Base-by-base conservation (phyloP, 768 basidiomycete species). In the Amylocystis lapponica region DNA sequence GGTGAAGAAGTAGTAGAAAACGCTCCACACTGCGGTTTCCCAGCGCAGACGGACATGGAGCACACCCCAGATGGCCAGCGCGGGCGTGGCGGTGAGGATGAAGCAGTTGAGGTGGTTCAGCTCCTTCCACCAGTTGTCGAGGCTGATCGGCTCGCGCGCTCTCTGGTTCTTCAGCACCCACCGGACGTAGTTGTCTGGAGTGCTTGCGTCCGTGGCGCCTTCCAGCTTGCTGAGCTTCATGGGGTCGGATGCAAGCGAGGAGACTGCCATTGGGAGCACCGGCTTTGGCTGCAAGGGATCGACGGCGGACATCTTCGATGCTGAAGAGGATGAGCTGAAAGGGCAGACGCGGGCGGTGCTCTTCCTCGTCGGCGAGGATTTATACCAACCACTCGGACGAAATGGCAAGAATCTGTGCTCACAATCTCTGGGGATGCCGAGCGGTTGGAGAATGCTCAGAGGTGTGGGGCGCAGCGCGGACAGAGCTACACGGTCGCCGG, bases 91-190 rank as follows among this genome's bases (percentile, higher is more conserved):
- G 34, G 80, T 75, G 34, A 93, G 67, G 27, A 86, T 71, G 20
- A 69, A 62, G 55, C 89, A 68, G 54, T 86, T 90, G 69, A 91
- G 43, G 26, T 44, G 94, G 64, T 86, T 81, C 51, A 91, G 65
- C 56, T 89, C 83, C 19, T 66, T 66, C 54, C 62, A 61, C 49
- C 68, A 57, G 55, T 71, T 79, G 43, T 56, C 48, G 61, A 59
- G 65, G 6, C 67, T 68, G 45, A 78, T 56, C 5, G 76, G 76
- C 1, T 75, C 75, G 5, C 72, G 66, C 26, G 67, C 60, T 60
- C 73, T 75, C 47, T 70, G 67, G 45, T 65, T 71, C 47, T 66
- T 66, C 52, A 78, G 62, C n/a, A 74, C 75, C 60, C 69, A 64
- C 37, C 68, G 61, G 56, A 79, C 77, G 52, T 78, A 79, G 67